Conservation (phyloP, 2,329 filamentous ascomycete genomes). For the Fusarium sp. region DNA sequence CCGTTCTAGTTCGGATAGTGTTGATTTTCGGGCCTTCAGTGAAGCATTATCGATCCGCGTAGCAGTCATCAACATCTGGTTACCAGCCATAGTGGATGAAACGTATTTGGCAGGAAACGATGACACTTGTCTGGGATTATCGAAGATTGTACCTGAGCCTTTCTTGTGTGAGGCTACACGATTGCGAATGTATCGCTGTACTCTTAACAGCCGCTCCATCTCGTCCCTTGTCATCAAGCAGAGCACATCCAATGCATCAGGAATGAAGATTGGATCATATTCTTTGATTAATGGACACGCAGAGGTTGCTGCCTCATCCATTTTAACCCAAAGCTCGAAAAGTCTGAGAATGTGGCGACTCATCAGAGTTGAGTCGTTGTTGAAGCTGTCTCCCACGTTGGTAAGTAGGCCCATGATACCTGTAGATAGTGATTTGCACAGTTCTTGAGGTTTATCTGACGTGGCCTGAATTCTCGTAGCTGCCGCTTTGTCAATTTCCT, state of each 20-base stretch:
- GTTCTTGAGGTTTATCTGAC: background rate
- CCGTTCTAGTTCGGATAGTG: background rate
- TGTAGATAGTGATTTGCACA: background rate
- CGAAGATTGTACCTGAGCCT: slow-evolving; percentile 57
- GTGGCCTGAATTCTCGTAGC: background rate
- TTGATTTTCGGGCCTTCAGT: background rate
- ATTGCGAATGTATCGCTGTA: slow-evolving; percentile 30
- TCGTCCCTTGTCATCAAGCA: slow-evolving; percentile 58
- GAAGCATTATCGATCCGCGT: background rate
- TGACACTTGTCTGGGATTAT: slow-evolving; percentile 41
- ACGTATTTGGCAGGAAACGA: slow-evolving; percentile 5
- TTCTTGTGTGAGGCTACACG: slow-evolving; percentile 24
- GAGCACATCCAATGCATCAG: slow-evolving; percentile 63
- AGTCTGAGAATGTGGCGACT: slow-evolving; percentile 56
- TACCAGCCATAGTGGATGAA: background rate
- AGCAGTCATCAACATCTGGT: background rate
- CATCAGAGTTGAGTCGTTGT: slow-evolving; percentile 43
- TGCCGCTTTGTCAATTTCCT: fast-evolving
- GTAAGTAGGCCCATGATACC: background rate
- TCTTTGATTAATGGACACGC: slow-evolving; percentile 58
- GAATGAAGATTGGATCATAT: slow-evolving; percentile 61
- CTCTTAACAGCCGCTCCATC: slow-evolving; percentile 58
- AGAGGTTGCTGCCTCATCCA: slow-evolving; percentile 60
- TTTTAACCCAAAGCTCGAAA: slow-evolving; percentile 65
- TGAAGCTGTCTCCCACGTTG: slow-evolving; percentile 40